phyloP scores from a whole-genome alignment of 2,329 filamentous ascomycete species.

The Didymosphaeria variabile region DNA sequence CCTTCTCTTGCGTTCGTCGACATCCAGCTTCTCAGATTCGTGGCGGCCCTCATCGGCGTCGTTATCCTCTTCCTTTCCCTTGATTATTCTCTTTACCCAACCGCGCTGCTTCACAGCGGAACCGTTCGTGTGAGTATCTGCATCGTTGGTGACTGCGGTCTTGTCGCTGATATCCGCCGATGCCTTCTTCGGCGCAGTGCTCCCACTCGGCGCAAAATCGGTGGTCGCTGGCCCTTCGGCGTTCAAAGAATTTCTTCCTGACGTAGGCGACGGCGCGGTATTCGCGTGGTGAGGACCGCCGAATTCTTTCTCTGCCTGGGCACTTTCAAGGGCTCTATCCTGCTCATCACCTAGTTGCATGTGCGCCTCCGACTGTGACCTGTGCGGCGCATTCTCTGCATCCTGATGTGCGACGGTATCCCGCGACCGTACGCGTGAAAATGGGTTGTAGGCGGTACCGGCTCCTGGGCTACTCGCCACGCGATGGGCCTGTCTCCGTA shows the following conservation, averaged over 20 bases:
- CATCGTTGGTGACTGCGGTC: constrained; percentile 26
- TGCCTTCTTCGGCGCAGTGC: constrained; percentile 22
- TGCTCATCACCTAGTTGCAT: constrained; percentile 35
- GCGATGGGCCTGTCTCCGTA: constrained; percentile 48
- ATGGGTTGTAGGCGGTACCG: constrained; percentile 46
- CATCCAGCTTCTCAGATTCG: constrained; percentile 32
- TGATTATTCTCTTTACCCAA: constrained; percentile 45
- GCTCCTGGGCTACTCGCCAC: constrained; percentile 39
- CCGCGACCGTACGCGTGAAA: constrained; percentile 40
- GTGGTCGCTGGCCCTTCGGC: constrained; percentile 21
- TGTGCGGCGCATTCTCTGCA: constrained; percentile 37
- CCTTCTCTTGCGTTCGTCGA: constrained; percentile 45
- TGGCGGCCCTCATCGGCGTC: constrained; percentile 27
- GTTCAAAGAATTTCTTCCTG: constrained; percentile 21
- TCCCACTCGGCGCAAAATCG: constrained; percentile 18
- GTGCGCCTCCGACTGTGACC: constrained; percentile 37
- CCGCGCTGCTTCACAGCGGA: constrained; percentile 32
- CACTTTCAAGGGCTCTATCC: constrained; percentile 34
- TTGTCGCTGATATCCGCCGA: constrained; percentile 35
- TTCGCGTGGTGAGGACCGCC: constrained; percentile 37
- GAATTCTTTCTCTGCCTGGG: constrained; percentile 41
- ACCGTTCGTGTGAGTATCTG: constrained; percentile 13
- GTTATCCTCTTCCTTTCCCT: constrained; percentile 33
- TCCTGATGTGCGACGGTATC: constrained; percentile 31
- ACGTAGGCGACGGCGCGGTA: constrained; percentile 41